Conservation (phyloP, 306 rosid genomes). For the Malus orientalis region DNA sequence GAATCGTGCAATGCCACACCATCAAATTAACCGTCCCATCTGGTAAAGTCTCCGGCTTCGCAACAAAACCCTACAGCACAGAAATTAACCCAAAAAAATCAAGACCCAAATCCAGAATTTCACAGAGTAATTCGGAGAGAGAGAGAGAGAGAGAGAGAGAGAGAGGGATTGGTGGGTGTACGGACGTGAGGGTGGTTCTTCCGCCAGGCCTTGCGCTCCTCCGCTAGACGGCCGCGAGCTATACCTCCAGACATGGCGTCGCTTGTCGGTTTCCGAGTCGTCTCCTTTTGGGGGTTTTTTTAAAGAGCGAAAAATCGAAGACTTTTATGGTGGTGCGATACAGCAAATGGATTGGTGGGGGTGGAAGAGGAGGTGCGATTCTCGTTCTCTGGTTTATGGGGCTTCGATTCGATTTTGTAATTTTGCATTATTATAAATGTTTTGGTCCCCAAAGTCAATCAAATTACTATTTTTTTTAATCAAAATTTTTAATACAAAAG, state of each 20-base stretch:
- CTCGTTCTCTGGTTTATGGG: neutral
- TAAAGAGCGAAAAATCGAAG: neutral
- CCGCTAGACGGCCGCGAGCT: constrained; percentile 91
- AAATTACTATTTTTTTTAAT: neutral
- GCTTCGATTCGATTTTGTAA: neutral
- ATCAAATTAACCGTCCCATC: constrained; percentile 88
- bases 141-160: neutral
- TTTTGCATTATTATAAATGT: neutral
- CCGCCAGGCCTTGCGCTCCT: constrained; percentile 92
- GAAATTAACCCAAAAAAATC: neutral
- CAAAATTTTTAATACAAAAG: no score
- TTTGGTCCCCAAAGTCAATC: neutral
- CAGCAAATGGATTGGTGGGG: neutral
- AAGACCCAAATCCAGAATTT: neutral
- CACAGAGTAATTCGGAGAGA: neutral
- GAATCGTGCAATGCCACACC: constrained; percentile 96
- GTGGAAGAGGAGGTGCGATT: neutral
- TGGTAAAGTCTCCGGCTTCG: constrained; percentile 74
- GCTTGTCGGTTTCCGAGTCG: neutral
- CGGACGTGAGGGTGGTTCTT: constrained; percentile 94
- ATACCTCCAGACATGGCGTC: constrained; percentile 45
- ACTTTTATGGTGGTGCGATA: neutral
- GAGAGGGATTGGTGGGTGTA: neutral
- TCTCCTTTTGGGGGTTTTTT: neutral
- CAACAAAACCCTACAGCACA: constrained; percentile 77